Evolutionary conservation across 2,329 filamentous ascomycete genomes (phyloP).

Genomic region (Huntiella moniliformis): DNA sequence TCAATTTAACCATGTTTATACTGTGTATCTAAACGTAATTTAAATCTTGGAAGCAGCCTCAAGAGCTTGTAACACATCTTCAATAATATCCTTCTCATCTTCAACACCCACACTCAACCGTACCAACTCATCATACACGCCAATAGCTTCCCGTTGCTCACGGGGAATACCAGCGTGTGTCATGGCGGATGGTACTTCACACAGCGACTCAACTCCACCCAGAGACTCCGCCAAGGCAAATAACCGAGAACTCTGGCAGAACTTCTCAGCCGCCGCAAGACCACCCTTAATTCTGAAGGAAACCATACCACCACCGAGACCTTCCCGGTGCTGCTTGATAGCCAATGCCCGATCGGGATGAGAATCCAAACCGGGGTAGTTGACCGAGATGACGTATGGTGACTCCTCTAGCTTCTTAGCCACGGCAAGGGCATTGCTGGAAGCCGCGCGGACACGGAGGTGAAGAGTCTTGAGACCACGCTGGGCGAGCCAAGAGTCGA

Average conservation of each 20-base stretch:
- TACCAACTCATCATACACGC: constrained; percentile 88
- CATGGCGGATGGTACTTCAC: constrained; percentile 89
- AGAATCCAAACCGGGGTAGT: constrained; percentile 81
- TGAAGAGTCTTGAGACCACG: constrained; percentile 93
- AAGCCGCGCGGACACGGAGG: constrained; percentile 72
- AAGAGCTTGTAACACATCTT: constrained; percentile 66
- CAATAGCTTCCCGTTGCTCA: constrained; percentile 77
- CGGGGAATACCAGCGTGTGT: constrained; percentile 89
- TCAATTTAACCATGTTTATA: no score
- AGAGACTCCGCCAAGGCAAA: constrained; percentile 88
- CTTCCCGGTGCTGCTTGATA: constrained; percentile 77
- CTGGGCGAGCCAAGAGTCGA: constrained; percentile 96
- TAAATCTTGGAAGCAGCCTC: constrained; percentile 37
- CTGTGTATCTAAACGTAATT: no score
- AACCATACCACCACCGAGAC: constrained; percentile 92
- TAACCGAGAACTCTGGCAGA: constrained; percentile 76
- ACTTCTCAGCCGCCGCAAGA: constrained; percentile 66
- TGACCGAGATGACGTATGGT: constrained; percentile 69
- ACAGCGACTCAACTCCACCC: constrained; percentile 78
- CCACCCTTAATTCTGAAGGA: constrained; percentile 88
- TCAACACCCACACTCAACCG: constrained; percentile 88
- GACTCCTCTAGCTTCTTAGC: constrained; percentile 62
- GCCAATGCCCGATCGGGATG: constrained; percentile 78
- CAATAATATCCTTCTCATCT: constrained; percentile 66
- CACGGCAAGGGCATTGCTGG: constrained; percentile 59